These are phyloP conservation scores for Arxiozyma bovina DNA, from an alignment of 1,139 yeast genomes.

Conservation along the genomic window DNA sequence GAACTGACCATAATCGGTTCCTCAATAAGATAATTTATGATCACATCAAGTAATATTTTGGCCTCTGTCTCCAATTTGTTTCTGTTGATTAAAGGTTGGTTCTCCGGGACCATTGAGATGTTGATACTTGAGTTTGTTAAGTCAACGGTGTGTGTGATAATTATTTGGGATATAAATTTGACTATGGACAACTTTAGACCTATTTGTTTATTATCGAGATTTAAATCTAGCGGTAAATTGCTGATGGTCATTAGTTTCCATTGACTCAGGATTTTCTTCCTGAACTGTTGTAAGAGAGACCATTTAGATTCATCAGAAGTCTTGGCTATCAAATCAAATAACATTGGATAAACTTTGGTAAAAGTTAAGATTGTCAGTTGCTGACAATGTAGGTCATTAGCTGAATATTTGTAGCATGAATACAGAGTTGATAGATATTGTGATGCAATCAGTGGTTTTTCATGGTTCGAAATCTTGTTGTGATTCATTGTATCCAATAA, in stretches of 20 bases:
- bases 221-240: constrained; percentile 5
- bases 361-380: constrained; percentile 30
- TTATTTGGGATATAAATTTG: constrained; percentile 63
- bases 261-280: constrained; percentile 27
- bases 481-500: constrained; percentile 23
- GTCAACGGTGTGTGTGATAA: constrained; percentile 51
- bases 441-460: constrained; percentile 28
- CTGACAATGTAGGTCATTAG: constrained; percentile 27
- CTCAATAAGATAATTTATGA: constrained; percentile 47
- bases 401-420: constrained; percentile 1
- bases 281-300: constrained; percentile 28
- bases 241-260: constrained; percentile 27
- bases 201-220: constrained; percentile 41
- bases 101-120: constrained; percentile 48
- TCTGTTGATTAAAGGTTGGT: constrained; percentile 59
- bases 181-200: constrained; percentile 57
- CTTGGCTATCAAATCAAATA: constrained; percentile 35
- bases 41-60: constrained; percentile 53
- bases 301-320: constrained; percentile 32
- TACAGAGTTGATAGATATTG: constrained; percentile 21
- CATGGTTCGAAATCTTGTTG: constrained; percentile 18
- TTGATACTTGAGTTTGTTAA: constrained; percentile 34
- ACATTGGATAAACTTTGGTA: constrained; percentile 29
- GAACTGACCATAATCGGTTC: constrained; percentile 49
- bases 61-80: constrained; percentile 62